These are phyloP conservation scores for Debaryomyces subglobosus DNA, from an alignment of 1,139 yeast species.

Conservation along the genomic window DNA sequence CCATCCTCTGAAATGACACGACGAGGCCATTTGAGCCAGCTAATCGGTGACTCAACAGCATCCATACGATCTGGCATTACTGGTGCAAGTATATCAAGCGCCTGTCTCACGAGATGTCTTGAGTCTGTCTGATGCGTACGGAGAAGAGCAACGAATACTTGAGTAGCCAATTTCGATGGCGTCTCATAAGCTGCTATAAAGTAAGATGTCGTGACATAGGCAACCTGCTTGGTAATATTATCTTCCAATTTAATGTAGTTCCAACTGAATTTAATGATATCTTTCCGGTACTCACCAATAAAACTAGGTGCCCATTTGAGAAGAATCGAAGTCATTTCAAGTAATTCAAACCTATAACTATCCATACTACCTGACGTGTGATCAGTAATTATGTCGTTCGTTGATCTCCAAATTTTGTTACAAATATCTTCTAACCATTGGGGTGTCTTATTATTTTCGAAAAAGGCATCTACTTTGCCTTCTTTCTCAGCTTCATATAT, in stretches of 20 bases:
- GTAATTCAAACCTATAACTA: conserved; percentile 70
- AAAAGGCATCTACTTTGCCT: conserved; percentile 54
- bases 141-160: conserved; percentile 86
- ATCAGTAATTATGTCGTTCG: conserved; percentile 54
- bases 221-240: conserved; percentile 86
- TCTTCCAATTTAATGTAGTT: conserved; percentile 89
- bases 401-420: conserved; percentile 72
- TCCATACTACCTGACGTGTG: conserved; percentile 75
- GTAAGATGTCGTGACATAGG: conserved; percentile 84
- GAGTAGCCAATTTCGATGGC: conserved; percentile 85
- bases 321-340: conserved; percentile 79
- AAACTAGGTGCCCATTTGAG: conserved; percentile 68
- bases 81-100: conserved; percentile 87
- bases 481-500: conserved; percentile 59
- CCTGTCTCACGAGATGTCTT: conserved; percentile 79
- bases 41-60: conserved; percentile 56
- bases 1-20: conserved; percentile 91
- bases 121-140: conserved; percentile 88
- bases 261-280: conserved; percentile 93
- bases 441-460: conserved; percentile 38
- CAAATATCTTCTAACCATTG: conserved; percentile 69
- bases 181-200: conserved; percentile 90
- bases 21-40: conserved; percentile 96
- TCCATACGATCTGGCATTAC: conserved; percentile 75
- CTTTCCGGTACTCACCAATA: conserved; percentile 73